Conservation (phyloP, 345 rosid species). For the Eucalyptus sideroxylon region DNA sequence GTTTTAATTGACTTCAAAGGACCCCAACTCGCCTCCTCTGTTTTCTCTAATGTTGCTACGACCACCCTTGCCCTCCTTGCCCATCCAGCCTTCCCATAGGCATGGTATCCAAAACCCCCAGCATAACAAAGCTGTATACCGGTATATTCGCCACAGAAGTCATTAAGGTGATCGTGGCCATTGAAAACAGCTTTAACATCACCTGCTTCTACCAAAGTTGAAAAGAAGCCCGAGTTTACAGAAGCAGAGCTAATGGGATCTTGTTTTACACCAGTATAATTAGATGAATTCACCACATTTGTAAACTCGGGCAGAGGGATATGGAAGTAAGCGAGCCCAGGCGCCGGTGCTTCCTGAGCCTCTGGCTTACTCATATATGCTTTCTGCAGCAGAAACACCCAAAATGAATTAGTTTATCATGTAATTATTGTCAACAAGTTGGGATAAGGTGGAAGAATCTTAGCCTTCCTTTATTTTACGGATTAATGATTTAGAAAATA, state of each 20-base stretch:
- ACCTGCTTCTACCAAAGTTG: conserved; percentile 64
- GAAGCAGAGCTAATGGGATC: conserved; percentile 54
- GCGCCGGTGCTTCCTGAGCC: conserved; percentile 55
- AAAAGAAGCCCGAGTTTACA: conserved; percentile 84
- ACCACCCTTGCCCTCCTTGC: conserved; percentile 74
- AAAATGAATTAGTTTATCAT: background rate
- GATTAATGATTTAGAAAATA: too few relatives aligned
- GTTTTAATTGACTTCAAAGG: conserved; percentile 62
- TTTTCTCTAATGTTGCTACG: conserved; percentile 53
- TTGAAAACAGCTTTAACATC: conserved; percentile 84
- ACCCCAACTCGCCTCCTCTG: conserved; percentile 53
- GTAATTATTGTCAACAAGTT: background rate
- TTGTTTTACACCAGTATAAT: conserved; percentile 64
- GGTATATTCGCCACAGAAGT: conserved; percentile 60
- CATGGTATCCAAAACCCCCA: conserved; percentile 95
- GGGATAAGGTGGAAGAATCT: background rate
- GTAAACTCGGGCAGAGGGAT: conserved; percentile 79
- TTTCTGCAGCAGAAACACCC: conserved; percentile 21
- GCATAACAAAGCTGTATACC: conserved; percentile 85
- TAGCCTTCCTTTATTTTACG: rapidly evolving
- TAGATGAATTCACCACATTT: conserved; percentile 38
- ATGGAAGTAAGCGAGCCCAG: conserved; percentile 82
- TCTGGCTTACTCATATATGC: conserved; percentile 42
- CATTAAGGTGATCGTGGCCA: conserved; percentile 86
- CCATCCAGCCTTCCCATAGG: conserved; percentile 90